Base-by-base conservation (phyloP, 2,329 filamentous ascomycete genomes). In the Elsinoe necatrix region DNA sequence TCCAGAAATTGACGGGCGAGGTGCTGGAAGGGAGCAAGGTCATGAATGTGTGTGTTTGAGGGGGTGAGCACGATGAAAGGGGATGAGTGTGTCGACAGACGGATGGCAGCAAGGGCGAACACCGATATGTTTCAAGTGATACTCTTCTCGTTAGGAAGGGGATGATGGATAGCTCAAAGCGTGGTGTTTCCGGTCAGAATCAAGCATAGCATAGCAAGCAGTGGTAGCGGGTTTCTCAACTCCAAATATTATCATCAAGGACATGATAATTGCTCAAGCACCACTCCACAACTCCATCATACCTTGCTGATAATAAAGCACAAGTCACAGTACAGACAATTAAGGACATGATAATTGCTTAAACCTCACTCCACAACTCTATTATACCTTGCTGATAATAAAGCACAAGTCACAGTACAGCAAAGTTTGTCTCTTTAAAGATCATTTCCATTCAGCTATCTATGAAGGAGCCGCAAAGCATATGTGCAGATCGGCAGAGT, bases 1-100 rank as follows among this genome's bases (percentile, higher is more conserved):
- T 56, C 20, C 54, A 56, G 54, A 45, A 25, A 16, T 14, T 56
- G 39, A 56, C 42, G 29, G 42, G 54, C 2, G 54, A 56, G 20
- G 18, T 41, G 27, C n/a, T 56, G 18, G 41, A 56, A 18, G 34
- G 29, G 31, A 20, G n/a, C 6, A 35, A 34, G 48, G 48, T 39
- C 8, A 20, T 21, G 12, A 18, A 37, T 39, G 29, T 35, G 8
- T 18, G 48, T 27, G 8, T 20, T 12, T 25, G 48, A 52, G 48
- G 5, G 4, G 18, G 9, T 5, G 8, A 27, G 23, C 43, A 25
- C 1, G 45, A 14, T 9, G 14, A 2, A 25, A 8, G n/a, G 23
- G 14, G 23, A 50, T 9, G 45, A 34, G 5, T n/a, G 3, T 14
- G 4, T 29, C 27, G 27, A 29, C 27, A n/a, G n/a, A n/a, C n/a